Evolutionary conservation across 2,329 filamentous ascomycete species (phyloP), one percentile per base, ranked within the genome.

Genomic region (Aspergillus vadensis): DNA sequence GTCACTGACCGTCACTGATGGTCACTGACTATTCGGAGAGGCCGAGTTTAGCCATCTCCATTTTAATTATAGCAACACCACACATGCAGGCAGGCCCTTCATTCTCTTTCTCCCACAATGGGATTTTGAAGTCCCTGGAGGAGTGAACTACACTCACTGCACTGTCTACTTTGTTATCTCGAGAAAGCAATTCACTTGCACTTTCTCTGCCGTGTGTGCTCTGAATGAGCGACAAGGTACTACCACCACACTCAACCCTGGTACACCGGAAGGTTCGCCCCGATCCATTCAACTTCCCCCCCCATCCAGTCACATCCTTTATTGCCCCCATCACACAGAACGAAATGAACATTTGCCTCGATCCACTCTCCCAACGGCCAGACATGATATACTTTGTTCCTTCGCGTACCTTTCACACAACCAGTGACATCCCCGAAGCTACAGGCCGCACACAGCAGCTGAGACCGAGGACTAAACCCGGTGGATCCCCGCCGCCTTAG

Each of bases 211-310:
- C 5, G 19, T 23, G 41, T 44, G 41, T 44, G 8, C 41, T 7
- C 41, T 19, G 41, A 23, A 17, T 23, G 14, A 27, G 21, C 15
- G 7, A 43, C 39, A 43, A 43, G 39, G 39, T 19, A 43, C 39
- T 36, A 43, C 38, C 38, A 41, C 15, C 32, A 23, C 47, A n/a
- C 14, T 39, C 44, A 55, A 53, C 57, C 69, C 63, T 70, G 69
- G 66, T 69, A 63, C 64, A 57, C 49, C 62, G 52, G 64, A 69
- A 70, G 68, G 71, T 66, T 70, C 68, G 70, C 65, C 65, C 69
- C 69, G 70, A 65, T 52, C 62, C 66, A 59, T 36, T 36, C 32
- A 36, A 36, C 32, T 36, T 12, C 62, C 63, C 62, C 63, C 62
- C 55, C 63, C 58, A 60, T 57, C 61, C 55, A 62, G 55, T 44